phyloP scores from a whole-genome alignment of 331 rosid genomes.

The Quercus tomentella region DNA sequence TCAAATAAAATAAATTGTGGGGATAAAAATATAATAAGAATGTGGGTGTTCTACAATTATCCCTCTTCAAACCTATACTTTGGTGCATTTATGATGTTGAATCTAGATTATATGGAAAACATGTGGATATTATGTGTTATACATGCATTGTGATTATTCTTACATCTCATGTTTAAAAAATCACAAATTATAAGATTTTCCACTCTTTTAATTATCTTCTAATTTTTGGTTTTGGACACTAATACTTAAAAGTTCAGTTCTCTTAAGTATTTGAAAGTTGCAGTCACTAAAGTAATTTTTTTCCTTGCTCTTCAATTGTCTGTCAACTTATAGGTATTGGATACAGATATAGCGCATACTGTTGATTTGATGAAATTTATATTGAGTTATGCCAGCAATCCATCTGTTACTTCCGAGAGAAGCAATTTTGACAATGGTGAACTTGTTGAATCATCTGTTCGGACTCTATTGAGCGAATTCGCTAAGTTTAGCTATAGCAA shows the following conservation, averaged over 20 bases:
- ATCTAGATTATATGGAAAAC: neutral
- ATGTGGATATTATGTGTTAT: neutral
- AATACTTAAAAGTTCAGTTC: neutral
- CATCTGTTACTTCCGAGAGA: conserved; percentile 42
- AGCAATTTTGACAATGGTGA: conserved; percentile 41
- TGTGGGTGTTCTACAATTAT: neutral
- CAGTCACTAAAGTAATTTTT: neutral
- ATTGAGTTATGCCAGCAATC: conserved; percentile 71
- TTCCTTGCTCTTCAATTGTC: neutral
- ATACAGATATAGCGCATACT: conserved; percentile 51
- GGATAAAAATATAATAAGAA: neutral
- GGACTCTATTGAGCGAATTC: conserved; percentile 62
- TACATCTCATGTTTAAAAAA: neutral
- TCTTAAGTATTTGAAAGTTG: neutral
- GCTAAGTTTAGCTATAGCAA: conserved; percentile 55
- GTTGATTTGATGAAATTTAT: conserved; percentile 86
- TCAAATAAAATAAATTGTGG: neutral
- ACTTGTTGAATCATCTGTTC: conserved; percentile 61
- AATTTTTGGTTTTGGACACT: neutral
- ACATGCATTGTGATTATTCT: neutral
- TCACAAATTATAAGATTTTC: neutral
- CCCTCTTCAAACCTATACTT: neutral
- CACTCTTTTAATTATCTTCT: neutral
- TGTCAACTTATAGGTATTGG: conserved; percentile 41
- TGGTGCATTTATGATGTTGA: neutral